Evolutionary conservation across 2,329 filamentous ascomycete species (phyloP).

Genomic region (Hypoxylon sp.): DNA sequence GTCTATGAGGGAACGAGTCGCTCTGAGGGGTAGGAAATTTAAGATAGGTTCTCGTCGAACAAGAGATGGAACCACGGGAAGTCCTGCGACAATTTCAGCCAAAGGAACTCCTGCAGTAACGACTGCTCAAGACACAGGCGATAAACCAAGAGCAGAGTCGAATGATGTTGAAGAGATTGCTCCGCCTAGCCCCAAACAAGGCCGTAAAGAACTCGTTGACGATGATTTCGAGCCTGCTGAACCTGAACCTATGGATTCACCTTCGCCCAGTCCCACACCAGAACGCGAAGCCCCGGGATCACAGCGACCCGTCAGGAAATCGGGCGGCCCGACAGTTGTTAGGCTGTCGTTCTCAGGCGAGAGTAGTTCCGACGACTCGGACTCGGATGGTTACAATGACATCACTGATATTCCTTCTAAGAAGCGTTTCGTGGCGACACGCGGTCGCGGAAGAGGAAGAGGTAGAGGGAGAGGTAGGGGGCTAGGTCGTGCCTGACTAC

Average conservation of each 20-base stretch:
- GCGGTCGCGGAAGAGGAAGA: slow-evolving; percentile 35
- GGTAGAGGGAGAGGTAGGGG: slow-evolving; percentile 30
- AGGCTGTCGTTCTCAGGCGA: slow-evolving; percentile 42
- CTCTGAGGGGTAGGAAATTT: slow-evolving; percentile 67
- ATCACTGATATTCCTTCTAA: slow-evolving; percentile 22
- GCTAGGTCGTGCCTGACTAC: slow-evolving; percentile 21
- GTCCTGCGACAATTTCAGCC: slow-evolving; percentile 26
- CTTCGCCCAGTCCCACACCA: slow-evolving; percentile 40
- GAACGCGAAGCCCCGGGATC: slow-evolving; percentile 30
- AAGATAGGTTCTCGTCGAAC: slow-evolving; percentile 60
- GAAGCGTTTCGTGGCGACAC: slow-evolving; percentile 19
- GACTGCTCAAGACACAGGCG: slow-evolving; percentile 21
- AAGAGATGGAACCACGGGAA: slow-evolving; percentile 22
- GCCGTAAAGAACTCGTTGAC: slow-evolving; percentile 47
- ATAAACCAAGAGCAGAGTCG: slow-evolving; percentile 4
- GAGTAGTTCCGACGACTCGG: slow-evolving; percentile 37
- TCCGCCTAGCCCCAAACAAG: slow-evolving; percentile 32
- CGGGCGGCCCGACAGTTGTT: slow-evolving; percentile 47
- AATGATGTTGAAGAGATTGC: slow-evolving; percentile 25
- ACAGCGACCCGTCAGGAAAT: slow-evolving; percentile 30
- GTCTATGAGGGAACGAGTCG: slow-evolving; percentile 72
- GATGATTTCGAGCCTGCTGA: slow-evolving; percentile 46
- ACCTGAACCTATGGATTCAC: slow-evolving; percentile 36
- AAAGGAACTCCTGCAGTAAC: slow-evolving; percentile 17
- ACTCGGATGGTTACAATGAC: slow-evolving; percentile 38